phyloP scores from a whole-genome alignment of 352 stramenopile genomes.

The Pythium pectinolyticum region DNA sequence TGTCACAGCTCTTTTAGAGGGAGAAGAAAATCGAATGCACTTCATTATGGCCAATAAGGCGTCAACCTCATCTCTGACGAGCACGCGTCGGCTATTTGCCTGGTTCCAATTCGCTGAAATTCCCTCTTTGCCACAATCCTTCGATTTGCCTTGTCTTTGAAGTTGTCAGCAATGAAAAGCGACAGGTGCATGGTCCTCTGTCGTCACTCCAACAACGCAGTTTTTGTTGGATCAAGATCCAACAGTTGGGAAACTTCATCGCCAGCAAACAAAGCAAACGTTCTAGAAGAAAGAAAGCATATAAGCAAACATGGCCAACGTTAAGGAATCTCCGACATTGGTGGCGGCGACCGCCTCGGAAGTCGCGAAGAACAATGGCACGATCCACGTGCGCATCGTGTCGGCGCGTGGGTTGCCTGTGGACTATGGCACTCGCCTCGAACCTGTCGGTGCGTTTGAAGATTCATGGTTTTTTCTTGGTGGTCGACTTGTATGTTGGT shows the following conservation, averaged over 20 bases:
- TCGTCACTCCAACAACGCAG: not conserved
- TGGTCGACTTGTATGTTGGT: not conserved
- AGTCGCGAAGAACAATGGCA: slow-evolving; percentile 46
- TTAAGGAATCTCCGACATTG: slow-evolving; percentile 15
- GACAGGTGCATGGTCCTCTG: slow-evolving; percentile 17
- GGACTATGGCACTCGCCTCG: slow-evolving; percentile 81
- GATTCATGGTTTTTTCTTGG: slow-evolving; percentile 13
- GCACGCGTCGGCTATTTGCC: slow-evolving; percentile 10
- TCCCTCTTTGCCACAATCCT: not conserved
- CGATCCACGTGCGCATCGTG: slow-evolving; percentile 75
- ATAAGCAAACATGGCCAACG: slow-evolving; percentile 11
- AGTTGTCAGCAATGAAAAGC: slow-evolving; percentile 20
- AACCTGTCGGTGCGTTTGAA: slow-evolving; percentile 55
- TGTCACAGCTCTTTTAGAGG: slow-evolving; percentile 24
- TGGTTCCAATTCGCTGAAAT: slow-evolving; percentile 24
- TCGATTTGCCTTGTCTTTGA: slow-evolving; percentile 17
- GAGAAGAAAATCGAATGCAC: slow-evolving; percentile 19
- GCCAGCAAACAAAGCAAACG: slow-evolving; percentile 5
- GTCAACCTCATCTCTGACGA: slow-evolving; percentile 27
- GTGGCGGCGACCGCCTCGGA: slow-evolving; percentile 9
- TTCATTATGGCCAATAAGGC: slow-evolving; percentile 19
- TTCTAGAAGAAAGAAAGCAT: not conserved
- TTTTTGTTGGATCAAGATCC: slow-evolving; percentile 1
- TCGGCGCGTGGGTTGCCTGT: slow-evolving; percentile 51
- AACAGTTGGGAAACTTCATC: slow-evolving; percentile 17